These are phyloP conservation scores for Cyphellophora europaea DNA, from an alignment of 2,329 filamentous ascomycete genomes.

Conservation along the genomic window DNA sequence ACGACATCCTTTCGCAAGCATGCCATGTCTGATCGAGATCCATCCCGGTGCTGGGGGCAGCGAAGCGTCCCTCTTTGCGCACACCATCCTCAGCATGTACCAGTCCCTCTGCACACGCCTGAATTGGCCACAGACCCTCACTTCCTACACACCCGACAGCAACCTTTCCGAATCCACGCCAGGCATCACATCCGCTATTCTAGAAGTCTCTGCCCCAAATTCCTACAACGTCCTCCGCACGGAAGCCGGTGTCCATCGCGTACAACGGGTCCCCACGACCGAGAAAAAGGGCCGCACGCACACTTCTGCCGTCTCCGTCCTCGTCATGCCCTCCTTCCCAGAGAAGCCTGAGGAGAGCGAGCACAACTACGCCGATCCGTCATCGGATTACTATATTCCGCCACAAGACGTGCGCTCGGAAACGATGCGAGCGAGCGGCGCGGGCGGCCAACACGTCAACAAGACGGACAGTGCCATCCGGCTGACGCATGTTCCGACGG, in stretches of 20 bases:
- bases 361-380: constrained; percentile 67
- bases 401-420: constrained; percentile 73
- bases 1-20: constrained; percentile 76
- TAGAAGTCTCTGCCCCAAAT: constrained; percentile 68
- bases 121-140: constrained; percentile 55
- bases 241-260: constrained; percentile 89
- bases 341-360: constrained; percentile 39
- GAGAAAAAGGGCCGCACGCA: constrained; percentile 87
- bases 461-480: constrained; percentile 95
- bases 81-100: constrained; percentile 86
- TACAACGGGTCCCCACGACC: constrained; percentile 85
- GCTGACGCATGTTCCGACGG: constrained; percentile 81
- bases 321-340: constrained; percentile 81
- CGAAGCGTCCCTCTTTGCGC: constrained; percentile 84
- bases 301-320: constrained; percentile 83
- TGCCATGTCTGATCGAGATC: constrained; percentile 87
- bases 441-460: constrained; percentile 96
- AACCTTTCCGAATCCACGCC: constrained; percentile 45
- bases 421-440: constrained; percentile 84
- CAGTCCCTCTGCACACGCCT: constrained; percentile 62
- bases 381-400: constrained; percentile 85
- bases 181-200: constrained; percentile 75
- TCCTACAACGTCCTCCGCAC: constrained; percentile 74
- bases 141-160: constrained; percentile 75
- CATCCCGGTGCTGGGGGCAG: constrained; percentile 84